phyloP scores from a whole-genome alignment of 345 rosid species.

The Corymbia maculata region DNA sequence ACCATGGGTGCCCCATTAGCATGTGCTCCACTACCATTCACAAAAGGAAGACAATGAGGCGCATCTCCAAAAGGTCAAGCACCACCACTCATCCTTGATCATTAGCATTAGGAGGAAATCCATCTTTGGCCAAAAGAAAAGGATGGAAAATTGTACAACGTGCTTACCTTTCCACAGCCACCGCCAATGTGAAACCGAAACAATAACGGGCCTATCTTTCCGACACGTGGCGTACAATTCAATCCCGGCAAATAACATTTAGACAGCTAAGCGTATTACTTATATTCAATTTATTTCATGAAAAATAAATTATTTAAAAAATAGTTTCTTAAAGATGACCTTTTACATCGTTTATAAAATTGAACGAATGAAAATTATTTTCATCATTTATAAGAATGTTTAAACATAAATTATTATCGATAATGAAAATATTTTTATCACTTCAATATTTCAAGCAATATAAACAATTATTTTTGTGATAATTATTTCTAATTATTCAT shows the following conservation, averaged over 20 bases:
- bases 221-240: background rate
- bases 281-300: accelerated
- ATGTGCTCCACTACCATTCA: background rate
- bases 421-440: no score
- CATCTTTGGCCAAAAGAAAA: background rate
- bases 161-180: background rate
- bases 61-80: background rate
- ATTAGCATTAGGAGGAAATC: background rate
- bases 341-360: accelerated
- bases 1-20: background rate
- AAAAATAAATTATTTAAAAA: no score
- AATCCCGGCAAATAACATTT: background rate
- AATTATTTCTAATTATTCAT: no score
- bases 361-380: background rate
- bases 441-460: no score
- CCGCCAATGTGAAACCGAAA: no score
- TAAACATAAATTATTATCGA: no score
- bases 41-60: background rate
- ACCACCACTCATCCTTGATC: background rate
- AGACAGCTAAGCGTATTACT: background rate
- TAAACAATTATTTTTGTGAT: no score
- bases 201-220: accelerated
- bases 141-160: background rate
- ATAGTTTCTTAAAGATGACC: no score
- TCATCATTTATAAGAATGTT: accelerated